Base-by-base conservation (phyloP, 148 eudicot genomes). In the Selenicereus undatus region DNA sequence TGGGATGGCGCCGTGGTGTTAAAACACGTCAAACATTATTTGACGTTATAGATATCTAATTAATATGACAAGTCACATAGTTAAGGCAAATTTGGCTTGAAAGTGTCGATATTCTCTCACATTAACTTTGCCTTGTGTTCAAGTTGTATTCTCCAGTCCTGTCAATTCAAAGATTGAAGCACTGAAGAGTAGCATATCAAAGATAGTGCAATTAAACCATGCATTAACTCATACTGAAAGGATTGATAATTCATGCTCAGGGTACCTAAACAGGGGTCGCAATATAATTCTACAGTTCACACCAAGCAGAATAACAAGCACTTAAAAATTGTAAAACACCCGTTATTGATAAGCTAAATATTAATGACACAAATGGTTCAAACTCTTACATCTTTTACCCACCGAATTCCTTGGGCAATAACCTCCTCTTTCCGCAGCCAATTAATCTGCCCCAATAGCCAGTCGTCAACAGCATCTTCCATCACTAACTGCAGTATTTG, bases 401-500 rank as follows among this genome's bases (percentile, higher is more conserved):
- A 96, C 71, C 83, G 90, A 82, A 96, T 91, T 73, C 97, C 98
- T 82, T 89, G 84, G 73, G 97, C 91, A 81, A 96, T 82, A 78
- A 91, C 86, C 81, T 92, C 98, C 18, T 96, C 99, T 87, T 91
- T 91, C 39, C 98, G 90, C 75, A 96, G 89, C 92, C 89, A 90
- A 83, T 92, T 93, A 78, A 96, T 93, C 88, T 96, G 97, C 90
- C 93, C 81, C 62, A 96, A 81, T 51, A 94, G 91, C 93, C 93
- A 93, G 87, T 96, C 99, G 84, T 94, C 99, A 82, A 96, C 89
- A 75, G 99, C 99, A 80, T 93, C 99, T 84, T 94, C 99, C 99
- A 96, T 92, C 78, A 96, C 87, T 82, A 94, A 78, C 81, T 96
- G 99, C 88, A 96, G 86, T 79, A 96, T 94, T 89, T 96, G 98